These are phyloP conservation scores for Oropetium thomaeum DNA, from an alignment of 176 grass and related monocot species.

Conservation along the genomic window DNA sequence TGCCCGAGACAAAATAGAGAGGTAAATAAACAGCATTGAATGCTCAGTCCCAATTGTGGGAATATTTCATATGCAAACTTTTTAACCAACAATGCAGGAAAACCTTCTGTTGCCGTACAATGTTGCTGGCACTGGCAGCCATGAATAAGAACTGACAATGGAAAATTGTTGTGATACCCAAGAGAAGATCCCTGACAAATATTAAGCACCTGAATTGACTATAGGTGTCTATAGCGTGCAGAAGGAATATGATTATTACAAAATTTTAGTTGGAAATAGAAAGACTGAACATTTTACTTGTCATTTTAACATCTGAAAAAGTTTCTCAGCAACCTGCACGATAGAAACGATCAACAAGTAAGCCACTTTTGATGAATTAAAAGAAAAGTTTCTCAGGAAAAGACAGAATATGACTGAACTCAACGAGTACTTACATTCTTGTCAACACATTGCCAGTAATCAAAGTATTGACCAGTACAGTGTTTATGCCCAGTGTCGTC, in stretches of 20 bases:
- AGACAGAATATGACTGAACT: neutral
- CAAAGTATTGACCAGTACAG: constrained; percentile 92
- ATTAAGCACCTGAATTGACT: constrained; percentile 25
- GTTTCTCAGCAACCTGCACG: constrained; percentile 79
- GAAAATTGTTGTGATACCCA: constrained; percentile 12
- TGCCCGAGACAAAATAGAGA: neutral
- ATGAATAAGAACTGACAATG: neutral
- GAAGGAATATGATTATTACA: constrained; percentile 28
- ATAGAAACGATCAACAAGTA: constrained; percentile 7
- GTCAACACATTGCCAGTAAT: constrained; percentile 91
- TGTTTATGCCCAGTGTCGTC: constrained; percentile 86
- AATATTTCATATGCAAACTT: constrained; percentile 12
- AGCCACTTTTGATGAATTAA: constrained; percentile 3
- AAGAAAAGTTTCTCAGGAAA: constrained; percentile 18
- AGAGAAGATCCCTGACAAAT: constrained; percentile 39
- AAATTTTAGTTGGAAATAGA: constrained; percentile 17
- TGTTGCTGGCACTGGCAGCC: constrained; percentile 11
- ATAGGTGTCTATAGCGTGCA: constrained; percentile 6
- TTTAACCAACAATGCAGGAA: constrained; percentile 26
- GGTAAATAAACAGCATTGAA: neutral
- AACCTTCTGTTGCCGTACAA: neutral
- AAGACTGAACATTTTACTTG: constrained; percentile 21
- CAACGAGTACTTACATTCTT: constrained; percentile 62
- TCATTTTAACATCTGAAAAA: constrained; percentile 76
- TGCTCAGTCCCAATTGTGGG: constrained; percentile 13